Conservation (phyloP, 768 basidiomycete genomes). For the Tricholoma bakamatsutake region DNA sequence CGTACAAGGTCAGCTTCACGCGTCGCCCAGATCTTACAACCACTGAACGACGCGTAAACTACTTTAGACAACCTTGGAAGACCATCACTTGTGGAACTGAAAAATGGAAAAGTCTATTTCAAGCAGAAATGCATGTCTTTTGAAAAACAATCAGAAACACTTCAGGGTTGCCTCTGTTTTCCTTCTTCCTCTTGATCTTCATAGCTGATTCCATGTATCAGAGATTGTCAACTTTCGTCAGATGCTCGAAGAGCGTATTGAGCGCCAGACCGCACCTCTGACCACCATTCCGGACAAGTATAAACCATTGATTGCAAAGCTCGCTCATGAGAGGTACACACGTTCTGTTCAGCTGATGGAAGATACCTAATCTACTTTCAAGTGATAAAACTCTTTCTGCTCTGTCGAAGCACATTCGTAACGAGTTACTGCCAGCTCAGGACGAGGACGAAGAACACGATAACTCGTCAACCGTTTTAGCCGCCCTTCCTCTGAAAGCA, state of each 20-base stretch:
- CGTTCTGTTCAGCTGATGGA: background rate
- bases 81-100: slow-evolving; percentile 51
- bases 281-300: slow-evolving; percentile 60
- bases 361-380: background rate
- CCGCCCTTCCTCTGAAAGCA: slow-evolving; percentile 39
- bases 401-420: slow-evolving; percentile 65
- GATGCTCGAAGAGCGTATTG: slow-evolving; percentile 55
- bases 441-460: slow-evolving; percentile 51
- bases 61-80: slow-evolving; percentile 34
- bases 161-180: slow-evolving; percentile 53
- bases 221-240: slow-evolving; percentile 76
- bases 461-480: slow-evolving; percentile 26
- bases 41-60: slow-evolving; percentile 22
- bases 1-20: slow-evolving; percentile 25
- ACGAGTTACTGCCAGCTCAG: slow-evolving; percentile 57
- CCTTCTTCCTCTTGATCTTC: slow-evolving; percentile 2
- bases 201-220: slow-evolving; percentile 19
- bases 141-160: slow-evolving; percentile 76
- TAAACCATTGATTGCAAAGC: slow-evolving; percentile 70
- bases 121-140: slow-evolving; percentile 71
- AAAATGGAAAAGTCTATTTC: slow-evolving; percentile 71
- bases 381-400: slow-evolving; percentile 69
- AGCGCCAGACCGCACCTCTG: slow-evolving; percentile 44
- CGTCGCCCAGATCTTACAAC: slow-evolving; percentile 11
- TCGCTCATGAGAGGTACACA: slow-evolving; percentile 78